phyloP scores from a whole-genome alignment of 768 basidiomycete genomes.

The Mycena vitilis region DNA sequence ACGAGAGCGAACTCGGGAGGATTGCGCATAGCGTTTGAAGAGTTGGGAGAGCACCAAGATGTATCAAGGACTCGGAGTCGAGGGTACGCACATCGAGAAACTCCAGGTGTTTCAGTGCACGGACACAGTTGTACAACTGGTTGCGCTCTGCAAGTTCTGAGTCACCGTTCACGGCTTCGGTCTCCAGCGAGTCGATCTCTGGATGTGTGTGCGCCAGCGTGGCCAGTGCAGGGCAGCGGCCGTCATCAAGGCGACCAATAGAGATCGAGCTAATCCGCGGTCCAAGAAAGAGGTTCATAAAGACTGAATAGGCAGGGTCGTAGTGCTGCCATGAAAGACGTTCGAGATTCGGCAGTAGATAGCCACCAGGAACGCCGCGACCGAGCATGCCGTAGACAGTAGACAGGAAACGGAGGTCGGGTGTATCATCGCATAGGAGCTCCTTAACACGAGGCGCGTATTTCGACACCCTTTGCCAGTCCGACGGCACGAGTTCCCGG shows the following conservation, averaged over 20 bases:
- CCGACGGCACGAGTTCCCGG: neutral
- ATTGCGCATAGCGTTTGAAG: neutral
- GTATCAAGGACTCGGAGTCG: neutral
- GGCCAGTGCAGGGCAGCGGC: neutral
- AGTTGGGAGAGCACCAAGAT: neutral
- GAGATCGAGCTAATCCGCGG: neutral
- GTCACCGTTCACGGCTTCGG: neutral
- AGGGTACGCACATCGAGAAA: neutral
- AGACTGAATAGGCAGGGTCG: neutral
- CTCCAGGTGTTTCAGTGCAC: neutral
- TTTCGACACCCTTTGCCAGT: conserved; percentile 2
- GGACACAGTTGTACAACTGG: neutral
- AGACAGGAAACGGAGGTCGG: neutral
- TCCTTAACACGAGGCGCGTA: neutral
- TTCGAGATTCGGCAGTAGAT: neutral
- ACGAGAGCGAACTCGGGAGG: neutral
- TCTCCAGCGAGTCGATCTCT: neutral
- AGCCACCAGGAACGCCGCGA: neutral
- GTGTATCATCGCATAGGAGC: neutral
- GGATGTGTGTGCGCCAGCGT: neutral
- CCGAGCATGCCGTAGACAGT: neutral
- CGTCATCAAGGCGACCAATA: neutral
- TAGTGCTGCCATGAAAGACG: neutral
- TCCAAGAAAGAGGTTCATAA: neutral
- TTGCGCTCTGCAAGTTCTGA: neutral